phyloP scores from a whole-genome alignment of 495 filamentous ascomycete genomes.

The Talaromyces nanjingensis region DNA sequence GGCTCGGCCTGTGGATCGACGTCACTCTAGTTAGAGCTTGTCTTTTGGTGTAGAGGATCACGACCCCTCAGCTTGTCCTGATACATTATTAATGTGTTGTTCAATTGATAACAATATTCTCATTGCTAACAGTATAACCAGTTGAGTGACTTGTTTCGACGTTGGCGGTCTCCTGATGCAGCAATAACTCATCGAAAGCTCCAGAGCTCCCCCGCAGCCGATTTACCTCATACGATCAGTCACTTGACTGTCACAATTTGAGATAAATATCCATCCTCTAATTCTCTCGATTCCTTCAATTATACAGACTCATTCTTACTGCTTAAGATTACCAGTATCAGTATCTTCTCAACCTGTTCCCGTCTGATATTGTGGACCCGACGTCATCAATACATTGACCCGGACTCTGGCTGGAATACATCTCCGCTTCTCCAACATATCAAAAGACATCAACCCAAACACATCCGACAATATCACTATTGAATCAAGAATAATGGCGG shows the following conservation, averaged over 20 bases:
- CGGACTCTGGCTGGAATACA: neutral
- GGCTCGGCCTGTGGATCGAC: neutral
- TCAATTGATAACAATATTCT: neutral
- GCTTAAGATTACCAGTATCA: neutral
- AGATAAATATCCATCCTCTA: neutral
- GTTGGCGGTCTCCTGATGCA: neutral
- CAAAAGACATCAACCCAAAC: neutral
- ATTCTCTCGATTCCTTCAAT: neutral
- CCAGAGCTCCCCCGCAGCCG: neutral
- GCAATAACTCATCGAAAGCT: neutral
- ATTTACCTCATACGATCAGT: neutral
- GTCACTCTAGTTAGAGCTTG: neutral
- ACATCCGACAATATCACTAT: neutral
- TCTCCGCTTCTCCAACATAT: neutral
- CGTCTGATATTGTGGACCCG: neutral
- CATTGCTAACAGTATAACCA: neutral
- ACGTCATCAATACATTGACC: slow-evolving; percentile 13
- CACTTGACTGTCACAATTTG: neutral
- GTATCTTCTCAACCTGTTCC: neutral
- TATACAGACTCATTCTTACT: neutral
- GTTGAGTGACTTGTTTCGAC: neutral
- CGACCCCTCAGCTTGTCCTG: too few relatives aligned
- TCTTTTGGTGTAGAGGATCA: neutral
- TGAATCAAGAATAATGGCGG: neutral
- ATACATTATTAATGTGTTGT: neutral